phyloP scores from a whole-genome alignment of 768 basidiomycete genomes.

The Cyclocybe cylindracea region DNA sequence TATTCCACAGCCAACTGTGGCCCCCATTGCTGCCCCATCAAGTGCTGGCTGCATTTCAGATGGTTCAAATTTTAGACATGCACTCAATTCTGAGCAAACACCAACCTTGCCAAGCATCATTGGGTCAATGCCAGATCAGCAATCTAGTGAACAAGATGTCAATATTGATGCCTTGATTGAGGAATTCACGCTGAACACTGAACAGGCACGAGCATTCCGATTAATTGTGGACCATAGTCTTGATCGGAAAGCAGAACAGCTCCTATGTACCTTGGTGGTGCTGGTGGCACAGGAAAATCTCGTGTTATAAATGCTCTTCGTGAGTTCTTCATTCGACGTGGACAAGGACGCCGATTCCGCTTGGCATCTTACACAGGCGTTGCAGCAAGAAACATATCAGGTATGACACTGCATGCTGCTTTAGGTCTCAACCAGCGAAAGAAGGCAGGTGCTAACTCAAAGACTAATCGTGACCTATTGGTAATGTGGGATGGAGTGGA shows the following conservation, averaged over 20 bases:
- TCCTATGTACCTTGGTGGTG: constrained; percentile 37
- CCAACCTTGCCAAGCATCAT: too few relatives aligned
- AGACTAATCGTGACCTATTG: constrained; percentile 6
- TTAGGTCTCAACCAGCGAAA: constrained; percentile 16
- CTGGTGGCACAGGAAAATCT: constrained; percentile 46
- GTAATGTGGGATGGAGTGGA: constrained; percentile 41
- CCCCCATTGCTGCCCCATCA: too few relatives aligned
- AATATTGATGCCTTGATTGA: constrained; percentile 16
- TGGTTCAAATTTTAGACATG: too few relatives aligned
- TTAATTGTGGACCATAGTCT: constrained; percentile 29
- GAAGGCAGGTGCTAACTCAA: neutral
- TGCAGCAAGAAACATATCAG: constrained; percentile 37
- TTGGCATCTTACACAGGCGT: constrained; percentile 37
- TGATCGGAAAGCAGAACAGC: constrained; percentile 7
- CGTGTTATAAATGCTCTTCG: constrained; percentile 35
- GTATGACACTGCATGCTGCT: constrained; percentile 41
- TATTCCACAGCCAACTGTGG: too few relatives aligned
- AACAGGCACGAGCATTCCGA: constrained; percentile 32
- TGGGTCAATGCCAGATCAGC: too few relatives aligned
- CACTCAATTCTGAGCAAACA: too few relatives aligned
- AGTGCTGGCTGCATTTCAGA: too few relatives aligned
- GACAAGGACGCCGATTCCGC: constrained; percentile 24
- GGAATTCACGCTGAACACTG: constrained; percentile 31
- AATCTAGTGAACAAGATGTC: too few relatives aligned
- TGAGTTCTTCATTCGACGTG: constrained; percentile 25